A percentile compares a stretch with the other conserved stretches of the same genome.
Conservation (phyloP, 768 basidiomycete genomes). For the Russula foetens region DNA sequence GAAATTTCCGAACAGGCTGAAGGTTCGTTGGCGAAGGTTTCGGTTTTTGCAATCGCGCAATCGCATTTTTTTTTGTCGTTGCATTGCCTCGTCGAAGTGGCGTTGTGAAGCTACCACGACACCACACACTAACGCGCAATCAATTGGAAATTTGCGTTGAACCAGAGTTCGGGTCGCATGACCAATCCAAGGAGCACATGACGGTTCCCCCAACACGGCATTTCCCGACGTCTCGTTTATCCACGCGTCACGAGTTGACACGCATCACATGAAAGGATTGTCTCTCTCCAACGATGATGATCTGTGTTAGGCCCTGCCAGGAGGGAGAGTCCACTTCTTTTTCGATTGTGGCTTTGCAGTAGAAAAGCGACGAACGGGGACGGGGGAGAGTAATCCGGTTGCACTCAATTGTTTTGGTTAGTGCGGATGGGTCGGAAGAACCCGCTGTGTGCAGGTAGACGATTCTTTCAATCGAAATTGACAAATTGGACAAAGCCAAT, state of each 20-base stretch:
- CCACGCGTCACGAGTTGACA: no score
- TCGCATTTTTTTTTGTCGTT: no score
- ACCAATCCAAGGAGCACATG: conserved; percentile 2
- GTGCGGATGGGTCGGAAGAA: neutral
- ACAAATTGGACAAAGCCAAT: neutral
- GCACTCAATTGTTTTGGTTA: neutral
- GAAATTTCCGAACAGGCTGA: no score
- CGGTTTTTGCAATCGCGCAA: no score
- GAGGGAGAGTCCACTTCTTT: neutral
- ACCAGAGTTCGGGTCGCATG: neutral
- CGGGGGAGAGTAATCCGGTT: no score
- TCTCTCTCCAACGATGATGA: no score
- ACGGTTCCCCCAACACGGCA: neutral
- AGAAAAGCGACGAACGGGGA: no score
- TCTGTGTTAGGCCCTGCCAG: no score
- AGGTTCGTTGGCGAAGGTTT: no score
- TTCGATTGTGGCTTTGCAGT: no score
- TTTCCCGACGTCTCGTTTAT: neutral
- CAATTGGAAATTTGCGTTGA: neutral
- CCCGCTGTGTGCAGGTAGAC: neutral
- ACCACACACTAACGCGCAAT: neutral
- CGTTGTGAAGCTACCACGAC: neutral
- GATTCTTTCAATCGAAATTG: neutral
- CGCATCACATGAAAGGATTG: no score
- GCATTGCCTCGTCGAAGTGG: neutral